Conservation (phyloP, 345 rosid genomes). For the Linum tenue region DNA sequence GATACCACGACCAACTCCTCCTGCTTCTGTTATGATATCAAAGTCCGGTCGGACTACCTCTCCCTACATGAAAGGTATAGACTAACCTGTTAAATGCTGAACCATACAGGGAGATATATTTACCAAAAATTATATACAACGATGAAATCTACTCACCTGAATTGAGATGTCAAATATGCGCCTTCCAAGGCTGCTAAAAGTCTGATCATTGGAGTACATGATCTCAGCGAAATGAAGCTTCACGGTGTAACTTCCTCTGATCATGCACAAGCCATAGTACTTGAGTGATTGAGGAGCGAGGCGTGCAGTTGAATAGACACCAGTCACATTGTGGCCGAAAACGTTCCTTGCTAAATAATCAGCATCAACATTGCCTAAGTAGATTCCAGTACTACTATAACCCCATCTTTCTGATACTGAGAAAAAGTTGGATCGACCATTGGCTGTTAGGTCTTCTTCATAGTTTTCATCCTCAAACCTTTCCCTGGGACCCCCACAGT, state of each 20-base stretch:
- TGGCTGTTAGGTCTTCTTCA: constrained; percentile 31
- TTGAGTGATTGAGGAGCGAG: constrained; percentile 64
- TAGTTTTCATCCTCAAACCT: constrained; percentile 25
- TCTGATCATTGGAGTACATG: constrained; percentile 42
- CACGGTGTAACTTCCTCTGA: constrained; percentile 45
- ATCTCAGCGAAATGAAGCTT: constrained; percentile 86
- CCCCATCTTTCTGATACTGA: constrained; percentile 40
- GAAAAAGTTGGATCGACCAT: constrained; percentile 36
- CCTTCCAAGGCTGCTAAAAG: constrained; percentile 52
- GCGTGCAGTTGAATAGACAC: constrained; percentile 52
- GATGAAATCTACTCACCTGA: constrained; percentile 41
- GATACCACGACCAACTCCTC: constrained; percentile 50
- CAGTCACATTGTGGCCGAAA: constrained; percentile 26
- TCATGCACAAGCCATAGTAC: constrained; percentile 75
- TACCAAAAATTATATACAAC: background rate
- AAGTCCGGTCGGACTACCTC: constrained; percentile 38
- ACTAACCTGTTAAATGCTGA: constrained; percentile 1
- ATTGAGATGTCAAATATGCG: constrained; percentile 69
- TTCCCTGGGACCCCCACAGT: constrained; percentile 50
- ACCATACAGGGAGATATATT: background rate
- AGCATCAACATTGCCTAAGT: constrained; percentile 1
- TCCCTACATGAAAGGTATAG: constrained; percentile 38
- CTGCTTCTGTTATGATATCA: constrained; percentile 61
- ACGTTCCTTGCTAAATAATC: constrained; percentile 19
- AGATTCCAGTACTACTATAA: constrained; percentile 67